These are phyloP conservation scores for Suillus lakei DNA, from an alignment of 768 basidiomycete species.

Conservation along the genomic window DNA sequence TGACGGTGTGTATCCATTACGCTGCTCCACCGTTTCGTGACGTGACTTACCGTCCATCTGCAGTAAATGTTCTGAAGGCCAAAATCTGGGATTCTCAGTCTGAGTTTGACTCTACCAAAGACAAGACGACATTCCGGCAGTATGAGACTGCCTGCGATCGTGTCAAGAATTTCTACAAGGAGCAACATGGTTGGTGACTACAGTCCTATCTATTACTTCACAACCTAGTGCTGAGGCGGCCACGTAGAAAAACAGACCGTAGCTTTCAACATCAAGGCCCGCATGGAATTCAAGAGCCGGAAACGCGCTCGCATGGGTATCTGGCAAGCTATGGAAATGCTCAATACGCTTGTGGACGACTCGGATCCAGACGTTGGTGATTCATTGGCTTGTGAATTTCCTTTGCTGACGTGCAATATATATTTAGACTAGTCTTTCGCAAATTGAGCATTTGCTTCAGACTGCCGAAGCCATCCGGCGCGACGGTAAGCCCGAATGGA, in stretches of 20 bases:
- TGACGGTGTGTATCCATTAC: slow-evolving; percentile 40
- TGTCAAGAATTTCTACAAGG: slow-evolving; percentile 77
- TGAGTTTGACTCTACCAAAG: slow-evolving; percentile 55
- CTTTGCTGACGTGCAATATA: slow-evolving; percentile 13
- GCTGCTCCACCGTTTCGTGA: neutral
- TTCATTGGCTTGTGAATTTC: neutral
- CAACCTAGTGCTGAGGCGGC: neutral
- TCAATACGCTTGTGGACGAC: slow-evolving; percentile 87
- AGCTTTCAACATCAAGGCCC: slow-evolving; percentile 79
- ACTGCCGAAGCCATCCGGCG: slow-evolving; percentile 89
- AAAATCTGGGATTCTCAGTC: slow-evolving; percentile 62
- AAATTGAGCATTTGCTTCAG: slow-evolving; percentile 91
- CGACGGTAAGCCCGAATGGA: slow-evolving; percentile 91
- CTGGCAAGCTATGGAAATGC: slow-evolving; percentile 87
- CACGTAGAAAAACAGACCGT: slow-evolving; percentile 83
- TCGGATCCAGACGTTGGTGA: slow-evolving; percentile 81
- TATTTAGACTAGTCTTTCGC: slow-evolving; percentile 69
- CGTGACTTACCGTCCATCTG: neutral
- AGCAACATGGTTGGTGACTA: slow-evolving; percentile 65
- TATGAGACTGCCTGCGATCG: slow-evolving; percentile 79
- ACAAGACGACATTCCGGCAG: slow-evolving; percentile 72
- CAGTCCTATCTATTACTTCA: neutral
- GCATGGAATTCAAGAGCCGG: slow-evolving; percentile 71
- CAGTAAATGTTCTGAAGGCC: slow-evolving; percentile 75
- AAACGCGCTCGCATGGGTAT: slow-evolving; percentile 79